Conservation (phyloP, 2,329 filamentous ascomycete species). For the Neofusicoccum laricinum region DNA sequence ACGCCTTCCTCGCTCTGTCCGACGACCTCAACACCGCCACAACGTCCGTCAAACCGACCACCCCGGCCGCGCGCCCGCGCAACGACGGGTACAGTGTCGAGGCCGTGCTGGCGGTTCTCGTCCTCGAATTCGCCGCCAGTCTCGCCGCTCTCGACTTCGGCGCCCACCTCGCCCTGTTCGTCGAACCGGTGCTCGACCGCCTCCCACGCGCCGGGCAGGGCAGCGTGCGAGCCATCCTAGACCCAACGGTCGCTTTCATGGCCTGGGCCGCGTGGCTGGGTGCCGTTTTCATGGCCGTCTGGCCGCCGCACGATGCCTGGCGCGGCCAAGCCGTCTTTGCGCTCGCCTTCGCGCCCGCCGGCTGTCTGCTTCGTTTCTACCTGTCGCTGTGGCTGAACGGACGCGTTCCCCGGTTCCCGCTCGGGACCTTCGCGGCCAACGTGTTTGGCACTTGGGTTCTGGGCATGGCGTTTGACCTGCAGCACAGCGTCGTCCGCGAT, state of each 20-base stretch:
- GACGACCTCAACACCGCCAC: slow-evolving; percentile 59
- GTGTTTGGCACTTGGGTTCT: slow-evolving; percentile 71
- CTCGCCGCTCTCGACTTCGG: slow-evolving; percentile 68
- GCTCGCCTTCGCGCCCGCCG: slow-evolving; percentile 77
- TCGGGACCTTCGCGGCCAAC: slow-evolving; percentile 84
- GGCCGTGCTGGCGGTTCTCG: slow-evolving; percentile 70
- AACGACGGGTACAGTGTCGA: slow-evolving; percentile 65
- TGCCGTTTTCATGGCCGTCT: slow-evolving; percentile 66
- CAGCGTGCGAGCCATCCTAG: slow-evolving; percentile 58
- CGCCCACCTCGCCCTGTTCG: slow-evolving; percentile 68
- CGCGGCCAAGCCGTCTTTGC: slow-evolving; percentile 72
- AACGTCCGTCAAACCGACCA: slow-evolving; percentile 44
- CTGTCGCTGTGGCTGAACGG: slow-evolving; percentile 67
- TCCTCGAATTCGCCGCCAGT: slow-evolving; percentile 70
- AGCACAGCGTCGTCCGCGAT: slow-evolving; percentile 55
- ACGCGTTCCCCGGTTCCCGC: slow-evolving; percentile 64
- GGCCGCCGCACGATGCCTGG: slow-evolving; percentile 67
- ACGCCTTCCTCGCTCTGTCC: slow-evolving; percentile 73
- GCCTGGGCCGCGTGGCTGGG: slow-evolving; percentile 76
- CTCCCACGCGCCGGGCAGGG: slow-evolving; percentile 51
- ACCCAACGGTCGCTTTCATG: slow-evolving; percentile 62
- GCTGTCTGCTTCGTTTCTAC: slow-evolving; percentile 74
- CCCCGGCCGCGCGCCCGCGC: slow-evolving; percentile 44
- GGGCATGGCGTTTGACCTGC: slow-evolving; percentile 74
- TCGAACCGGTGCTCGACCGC: slow-evolving; percentile 49